A percentile compares a stretch with the other conserved stretches of the same genome.
These are phyloP conservation scores for Silene latifolia DNA, from an alignment of 148 eudicot species.

Conservation along the genomic window DNA sequence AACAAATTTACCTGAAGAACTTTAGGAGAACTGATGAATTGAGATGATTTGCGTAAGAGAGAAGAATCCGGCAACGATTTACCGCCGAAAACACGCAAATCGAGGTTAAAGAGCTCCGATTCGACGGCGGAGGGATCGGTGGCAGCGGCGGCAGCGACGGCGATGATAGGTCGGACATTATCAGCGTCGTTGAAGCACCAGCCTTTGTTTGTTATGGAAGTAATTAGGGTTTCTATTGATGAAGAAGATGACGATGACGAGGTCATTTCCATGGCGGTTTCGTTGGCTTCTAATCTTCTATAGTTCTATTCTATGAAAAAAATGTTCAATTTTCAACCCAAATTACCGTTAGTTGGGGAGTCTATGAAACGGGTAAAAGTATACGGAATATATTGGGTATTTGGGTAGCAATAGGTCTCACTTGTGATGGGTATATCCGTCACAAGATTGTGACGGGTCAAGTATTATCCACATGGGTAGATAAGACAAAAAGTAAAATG, in stretches of 20 bases:
- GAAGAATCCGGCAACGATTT: constrained; percentile 65
- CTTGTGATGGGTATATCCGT: too few relatives aligned
- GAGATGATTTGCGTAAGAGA: constrained; percentile 47
- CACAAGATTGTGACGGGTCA: too few relatives aligned
- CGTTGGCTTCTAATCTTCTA: background rate
- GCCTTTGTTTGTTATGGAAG: constrained; percentile 47
- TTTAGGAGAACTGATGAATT: constrained; percentile 57
- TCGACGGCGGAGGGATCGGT: constrained; percentile 36
- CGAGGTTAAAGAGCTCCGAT: constrained; percentile 67
- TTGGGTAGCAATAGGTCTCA: too few relatives aligned
- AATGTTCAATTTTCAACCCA: too few relatives aligned
- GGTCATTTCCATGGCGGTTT: background rate
- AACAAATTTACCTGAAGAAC: constrained; percentile 53
- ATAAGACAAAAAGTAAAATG: too few relatives aligned
- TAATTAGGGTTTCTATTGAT: constrained; percentile 36
- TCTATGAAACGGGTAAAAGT: too few relatives aligned
- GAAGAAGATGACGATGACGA: constrained; percentile 17
- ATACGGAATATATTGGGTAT: too few relatives aligned
- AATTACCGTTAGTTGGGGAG: too few relatives aligned
- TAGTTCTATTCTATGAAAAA: too few relatives aligned
- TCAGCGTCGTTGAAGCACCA: constrained; percentile 58
- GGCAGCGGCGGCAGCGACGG: constrained; percentile 33
- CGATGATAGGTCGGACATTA: constrained; percentile 43
- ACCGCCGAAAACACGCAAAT: constrained; percentile 61
- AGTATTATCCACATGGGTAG: too few relatives aligned